Base-by-base conservation (phyloP, 1,284 basidiomycete genomes). In the Ganoderma resinaceum region DNA sequence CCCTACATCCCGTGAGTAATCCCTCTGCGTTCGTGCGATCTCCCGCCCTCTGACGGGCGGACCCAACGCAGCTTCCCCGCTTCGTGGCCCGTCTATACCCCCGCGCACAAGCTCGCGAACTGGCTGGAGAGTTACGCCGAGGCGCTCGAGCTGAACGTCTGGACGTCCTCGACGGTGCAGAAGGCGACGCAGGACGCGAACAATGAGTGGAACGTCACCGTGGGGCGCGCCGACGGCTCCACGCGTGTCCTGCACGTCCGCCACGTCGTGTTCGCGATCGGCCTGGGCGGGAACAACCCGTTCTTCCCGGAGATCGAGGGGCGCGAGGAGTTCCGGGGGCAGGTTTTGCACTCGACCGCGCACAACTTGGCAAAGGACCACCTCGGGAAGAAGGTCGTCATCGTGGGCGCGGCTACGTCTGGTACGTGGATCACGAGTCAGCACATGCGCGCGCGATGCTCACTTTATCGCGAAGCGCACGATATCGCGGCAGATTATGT, bases 91-190 rank as follows among this genome's bases (percentile, higher is more conserved):
- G 85, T 87, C 0, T 89, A 85, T 73, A 85, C 87, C 0, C 88
- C 89, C 0, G 86, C 88, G 18, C 80, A 78, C 26, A 87, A 89
- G 86, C 83, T 93, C 16, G 91, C 87, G 0, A 86, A 89, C 73
- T 93, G 90, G 87, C 82, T 92, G 8, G 90, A 92, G 76, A 80
- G 80, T 35, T 93, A 91, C 76, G 90, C 89, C 3, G 83, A 89
- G 52, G 78, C 85, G 0, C 81, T 92, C 73, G 90, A 92, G 72
- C 77, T 92, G 52, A 87, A 90, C 77, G 82, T 89, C 31, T 92
- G 91, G 91, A 87, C 86, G 1, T 85, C 86, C 8, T 82, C 87
- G 0, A 84, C 77, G 3, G 81, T 89, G 11, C 81, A 76, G 1
- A 77, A 77, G n/a, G 83, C 85, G 3, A 72, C 76, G 6, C 86